Conservation (phyloP, 257 asterid species). For the Gynochthodes officinalis region DNA sequence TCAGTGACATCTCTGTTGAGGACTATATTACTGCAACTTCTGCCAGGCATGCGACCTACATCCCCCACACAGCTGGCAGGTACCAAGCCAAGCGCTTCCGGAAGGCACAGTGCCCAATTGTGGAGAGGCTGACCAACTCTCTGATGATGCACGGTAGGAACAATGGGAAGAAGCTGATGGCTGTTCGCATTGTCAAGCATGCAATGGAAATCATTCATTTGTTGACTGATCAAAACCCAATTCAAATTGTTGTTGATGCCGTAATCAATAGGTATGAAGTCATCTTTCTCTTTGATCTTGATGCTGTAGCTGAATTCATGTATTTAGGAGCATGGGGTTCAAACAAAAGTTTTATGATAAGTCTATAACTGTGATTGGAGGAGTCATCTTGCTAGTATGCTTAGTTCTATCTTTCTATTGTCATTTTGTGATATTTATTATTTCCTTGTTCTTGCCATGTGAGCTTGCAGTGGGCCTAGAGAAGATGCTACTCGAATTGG, state of each 20-base stretch:
- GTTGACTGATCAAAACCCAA: slow-evolving; percentile 76
- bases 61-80: slow-evolving; percentile 91
- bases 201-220: slow-evolving; percentile 87
- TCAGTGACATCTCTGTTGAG: slow-evolving; percentile 71
- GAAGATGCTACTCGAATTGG: slow-evolving; percentile 40
- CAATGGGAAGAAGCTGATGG: slow-evolving; percentile 88
- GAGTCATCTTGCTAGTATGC: not conserved
- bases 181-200: slow-evolving; percentile 78
- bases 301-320: not conserved
- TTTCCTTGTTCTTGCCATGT: not conserved
- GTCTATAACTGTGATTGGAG: not conserved
- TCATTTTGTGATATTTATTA: not conserved
- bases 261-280: slow-evolving; percentile 68
- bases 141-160: slow-evolving; percentile 94
- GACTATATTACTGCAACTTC: slow-evolving; percentile 87
- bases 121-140: slow-evolving; percentile 74
- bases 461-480: slow-evolving; percentile 23
- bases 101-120: slow-evolving; percentile 87
- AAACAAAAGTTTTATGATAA: not conserved
- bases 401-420: not conserved
- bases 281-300: not conserved
- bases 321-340: not conserved
- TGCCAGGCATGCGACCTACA: slow-evolving; percentile 64
- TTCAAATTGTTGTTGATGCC: slow-evolving; percentile 81
- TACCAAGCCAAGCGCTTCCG: slow-evolving; percentile 79